Evolutionary conservation across 306 rosid genomes (phyloP).

Genomic region (Leucaena leucocephala): DNA sequence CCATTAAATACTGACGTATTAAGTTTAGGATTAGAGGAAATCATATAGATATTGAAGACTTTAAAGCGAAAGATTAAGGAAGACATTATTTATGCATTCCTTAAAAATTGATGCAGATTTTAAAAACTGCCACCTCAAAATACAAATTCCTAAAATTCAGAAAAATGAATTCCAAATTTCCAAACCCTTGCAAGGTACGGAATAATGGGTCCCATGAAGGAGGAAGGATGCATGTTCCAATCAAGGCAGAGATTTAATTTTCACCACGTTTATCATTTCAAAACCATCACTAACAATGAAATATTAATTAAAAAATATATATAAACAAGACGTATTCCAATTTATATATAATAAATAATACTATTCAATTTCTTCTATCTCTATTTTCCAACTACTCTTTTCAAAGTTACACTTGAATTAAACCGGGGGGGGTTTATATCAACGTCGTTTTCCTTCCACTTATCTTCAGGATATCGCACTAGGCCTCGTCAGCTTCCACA

Average conservation of each 20-base stretch:
- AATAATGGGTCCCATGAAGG: conserved; percentile 28
- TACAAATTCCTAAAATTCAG: background rate
- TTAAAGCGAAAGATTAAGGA: no score
- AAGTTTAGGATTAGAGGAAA: no score
- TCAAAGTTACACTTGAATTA: background rate
- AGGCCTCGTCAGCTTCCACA: conserved; percentile 50
- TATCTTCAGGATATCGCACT: background rate
- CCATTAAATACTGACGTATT: no score
- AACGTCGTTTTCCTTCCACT: background rate
- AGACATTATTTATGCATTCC: no score
- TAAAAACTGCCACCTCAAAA: background rate
- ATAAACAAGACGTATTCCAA: background rate
- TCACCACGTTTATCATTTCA: background rate
- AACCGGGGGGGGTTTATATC: background rate
- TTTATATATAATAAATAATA: background rate
- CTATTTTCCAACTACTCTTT: background rate
- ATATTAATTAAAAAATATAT: background rate
- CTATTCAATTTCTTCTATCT: background rate
- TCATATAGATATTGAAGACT: background rate
- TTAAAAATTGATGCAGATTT: background rate
- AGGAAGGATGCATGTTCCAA: conserved; percentile 29
- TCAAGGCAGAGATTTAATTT: background rate
- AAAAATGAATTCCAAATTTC: background rate
- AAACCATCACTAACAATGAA: background rate
- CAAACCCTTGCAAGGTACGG: conserved; percentile 3